Conservation (phyloP, 768 basidiomycete species). For the Serendipita sp. region DNA sequence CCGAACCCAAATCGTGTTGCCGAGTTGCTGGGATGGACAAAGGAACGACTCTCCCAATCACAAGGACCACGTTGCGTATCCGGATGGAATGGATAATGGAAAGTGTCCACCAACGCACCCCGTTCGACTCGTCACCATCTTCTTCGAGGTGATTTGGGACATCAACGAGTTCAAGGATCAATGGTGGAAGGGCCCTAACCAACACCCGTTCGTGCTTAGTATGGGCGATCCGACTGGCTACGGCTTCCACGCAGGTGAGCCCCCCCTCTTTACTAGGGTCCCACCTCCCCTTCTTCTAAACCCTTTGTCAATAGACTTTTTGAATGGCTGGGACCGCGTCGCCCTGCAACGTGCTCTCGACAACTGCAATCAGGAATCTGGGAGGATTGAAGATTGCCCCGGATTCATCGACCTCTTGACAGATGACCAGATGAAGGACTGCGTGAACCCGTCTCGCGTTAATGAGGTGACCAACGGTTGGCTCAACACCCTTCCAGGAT, state of each 20-base stretch:
- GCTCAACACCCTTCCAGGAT: slow-evolving; percentile 13
- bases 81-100: slow-evolving; percentile 12
- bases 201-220: slow-evolving; percentile 7
- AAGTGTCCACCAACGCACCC: slow-evolving; percentile 15
- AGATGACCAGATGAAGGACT: slow-evolving; percentile 1
- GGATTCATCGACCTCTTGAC: slow-evolving; percentile 14
- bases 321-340: slow-evolving; percentile 15
- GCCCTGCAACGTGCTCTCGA: slow-evolving; percentile 14
- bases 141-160: slow-evolving; percentile 13
- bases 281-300: background rate
- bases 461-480: slow-evolving; percentile 13
- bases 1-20: slow-evolving; percentile 13
- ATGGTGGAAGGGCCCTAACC: background rate
- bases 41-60: slow-evolving; percentile 15
- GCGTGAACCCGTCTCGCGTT: slow-evolving; percentile 13
- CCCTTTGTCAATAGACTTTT: background rate
- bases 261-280: too few relatives aligned
- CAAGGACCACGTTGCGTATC: slow-evolving; percentile 16
- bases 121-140: slow-evolving; percentile 13
- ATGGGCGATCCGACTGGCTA: slow-evolving; percentile 6
- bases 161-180: slow-evolving; percentile 9
- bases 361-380: slow-evolving; percentile 14
- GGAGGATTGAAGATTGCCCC: slow-evolving; percentile 15
- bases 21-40: slow-evolving; percentile 16
- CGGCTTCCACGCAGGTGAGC: slow-evolving; percentile 3